phyloP scores from a whole-genome alignment of 495 filamentous ascomycete species.

The Penicillium canariense region DNA sequence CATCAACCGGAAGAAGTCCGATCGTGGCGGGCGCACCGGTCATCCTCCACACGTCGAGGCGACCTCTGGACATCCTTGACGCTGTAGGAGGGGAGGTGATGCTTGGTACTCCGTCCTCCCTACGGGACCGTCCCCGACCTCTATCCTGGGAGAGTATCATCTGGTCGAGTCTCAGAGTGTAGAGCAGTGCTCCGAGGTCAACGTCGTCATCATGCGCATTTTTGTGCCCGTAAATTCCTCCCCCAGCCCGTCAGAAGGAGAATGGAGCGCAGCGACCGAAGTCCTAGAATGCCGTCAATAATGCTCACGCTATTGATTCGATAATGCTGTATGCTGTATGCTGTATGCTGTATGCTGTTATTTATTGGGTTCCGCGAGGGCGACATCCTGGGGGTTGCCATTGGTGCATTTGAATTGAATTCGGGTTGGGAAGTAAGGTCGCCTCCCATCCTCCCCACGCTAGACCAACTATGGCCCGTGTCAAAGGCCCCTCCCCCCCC shows the following conservation, averaged over 20 bases:
- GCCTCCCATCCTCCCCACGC: constrained; percentile 20
- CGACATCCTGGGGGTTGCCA: neutral
- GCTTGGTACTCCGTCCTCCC: neutral
- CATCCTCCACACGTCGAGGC: constrained; percentile 8
- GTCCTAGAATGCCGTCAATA: constrained; percentile 21
- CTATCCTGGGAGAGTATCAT: neutral
- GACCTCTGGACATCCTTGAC: no score
- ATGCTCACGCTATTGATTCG: constrained; percentile 24
- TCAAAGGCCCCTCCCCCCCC: constrained; percentile 14
- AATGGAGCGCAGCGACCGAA: neutral
- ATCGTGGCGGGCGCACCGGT: neutral
- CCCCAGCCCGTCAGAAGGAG: constrained; percentile 6
- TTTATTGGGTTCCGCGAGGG: neutral
- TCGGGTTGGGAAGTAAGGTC: constrained; percentile 19
- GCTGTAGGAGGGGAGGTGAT: no score
- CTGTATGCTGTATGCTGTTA: no score
- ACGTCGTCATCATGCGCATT: constrained; percentile 34
- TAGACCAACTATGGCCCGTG: constrained; percentile 29
- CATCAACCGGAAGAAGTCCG: constrained; percentile 5
- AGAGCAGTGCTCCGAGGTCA: neutral
- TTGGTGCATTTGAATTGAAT: neutral
- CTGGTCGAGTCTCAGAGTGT: neutral
- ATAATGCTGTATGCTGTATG: no score
- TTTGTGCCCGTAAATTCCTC: constrained; percentile 18
- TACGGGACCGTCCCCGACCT: neutral